Conservation (phyloP, 2,329 filamentous ascomycete species). For the Parastagonospora avenae region DNA sequence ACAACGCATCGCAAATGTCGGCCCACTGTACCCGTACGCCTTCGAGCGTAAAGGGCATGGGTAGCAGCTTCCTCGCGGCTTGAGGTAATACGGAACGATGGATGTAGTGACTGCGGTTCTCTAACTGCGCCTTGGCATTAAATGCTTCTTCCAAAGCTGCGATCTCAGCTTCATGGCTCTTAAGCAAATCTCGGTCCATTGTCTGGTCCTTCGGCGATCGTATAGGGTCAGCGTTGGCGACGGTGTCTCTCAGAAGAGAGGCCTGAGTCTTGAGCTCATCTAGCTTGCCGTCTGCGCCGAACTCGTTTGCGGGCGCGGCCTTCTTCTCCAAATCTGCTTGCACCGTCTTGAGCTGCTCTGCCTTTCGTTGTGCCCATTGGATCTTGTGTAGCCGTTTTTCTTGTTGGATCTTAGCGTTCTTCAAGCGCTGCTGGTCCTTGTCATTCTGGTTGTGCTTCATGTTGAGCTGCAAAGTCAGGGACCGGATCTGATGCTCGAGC, state of each 20-base stretch:
- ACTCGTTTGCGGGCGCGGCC: constrained; percentile 26
- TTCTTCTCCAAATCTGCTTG: constrained; percentile 16
- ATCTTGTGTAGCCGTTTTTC: constrained; percentile 29
- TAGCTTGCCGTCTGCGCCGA: constrained; percentile 25
- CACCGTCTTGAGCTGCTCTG: constrained; percentile 25
- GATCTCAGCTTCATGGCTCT: constrained; percentile 17
- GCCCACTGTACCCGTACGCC: constrained; percentile 41
- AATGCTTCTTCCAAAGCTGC: constrained; percentile 28
- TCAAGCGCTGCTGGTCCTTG: constrained; percentile 30
- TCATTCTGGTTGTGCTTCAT: constrained; percentile 34
- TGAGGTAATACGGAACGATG: constrained; percentile 31
- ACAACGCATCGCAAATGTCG: constrained; percentile 40
- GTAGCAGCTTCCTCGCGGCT: constrained; percentile 17
- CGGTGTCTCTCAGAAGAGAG: constrained; percentile 11
- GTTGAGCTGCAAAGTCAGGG: constrained; percentile 26
- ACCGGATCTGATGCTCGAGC: constrained; percentile 32
- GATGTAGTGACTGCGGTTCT: constrained; percentile 25
- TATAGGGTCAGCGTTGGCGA: constrained; percentile 21
- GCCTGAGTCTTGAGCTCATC: constrained; percentile 17
- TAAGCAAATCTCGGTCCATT: constrained; percentile 15
- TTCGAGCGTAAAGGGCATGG: constrained; percentile 30
- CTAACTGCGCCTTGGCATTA: constrained; percentile 20
- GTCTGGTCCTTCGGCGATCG: constrained; percentile 14
- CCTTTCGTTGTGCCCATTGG: constrained; percentile 29
- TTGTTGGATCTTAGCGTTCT: constrained; percentile 25